Evolutionary conservation across 768 basidiomycete genomes (phyloP).

Genomic region (Boletus reticulatus): DNA sequence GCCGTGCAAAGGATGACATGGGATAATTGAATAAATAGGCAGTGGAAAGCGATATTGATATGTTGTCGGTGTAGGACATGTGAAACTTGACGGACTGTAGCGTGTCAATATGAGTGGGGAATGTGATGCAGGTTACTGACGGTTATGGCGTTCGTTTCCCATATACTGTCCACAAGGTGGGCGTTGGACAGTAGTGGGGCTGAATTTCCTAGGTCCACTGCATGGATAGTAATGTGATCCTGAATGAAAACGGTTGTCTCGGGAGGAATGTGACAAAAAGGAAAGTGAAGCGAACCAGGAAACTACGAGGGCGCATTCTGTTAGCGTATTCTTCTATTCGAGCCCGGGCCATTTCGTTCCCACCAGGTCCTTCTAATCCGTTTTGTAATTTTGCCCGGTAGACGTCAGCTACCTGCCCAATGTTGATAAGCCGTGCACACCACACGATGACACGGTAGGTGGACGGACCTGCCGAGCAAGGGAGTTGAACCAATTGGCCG

Average conservation of each 20-base stretch:
- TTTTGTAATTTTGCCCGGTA: conserved; percentile 79
- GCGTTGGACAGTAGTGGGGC: conserved; percentile 80
- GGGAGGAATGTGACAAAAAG: not conserved
- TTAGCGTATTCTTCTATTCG: conserved; percentile 83
- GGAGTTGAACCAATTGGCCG: conserved; percentile 89
- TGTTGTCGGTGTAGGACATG: conserved; percentile 76
- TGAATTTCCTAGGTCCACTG: conserved; percentile 76
- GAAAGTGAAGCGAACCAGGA: conserved; percentile 50
- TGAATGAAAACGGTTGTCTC: conserved; percentile 28
- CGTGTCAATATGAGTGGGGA: conserved; percentile 13
- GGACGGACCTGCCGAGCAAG: conserved; percentile 73
- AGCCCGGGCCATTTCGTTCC: conserved; percentile 79
- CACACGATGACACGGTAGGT: not conserved
- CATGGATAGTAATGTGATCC: conserved; percentile 86
- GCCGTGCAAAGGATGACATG: conserved; percentile 75
- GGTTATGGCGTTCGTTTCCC: conserved; percentile 19
- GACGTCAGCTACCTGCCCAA: conserved; percentile 56
- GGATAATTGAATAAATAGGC: conserved; percentile 86
- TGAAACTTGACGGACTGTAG: conserved; percentile 78
- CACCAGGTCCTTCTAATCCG: conserved; percentile 65
- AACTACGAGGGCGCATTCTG: conserved; percentile 62
- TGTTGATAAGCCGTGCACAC: not conserved
- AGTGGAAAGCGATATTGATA: conserved; percentile 81
- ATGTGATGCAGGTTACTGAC: conserved; percentile 25
- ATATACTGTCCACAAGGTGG: conserved; percentile 35